Percentiles rank a stretch among this genome's conserved stretches.
Conservation (phyloP, 352 stramenopile species). For the Aphanomyces invadans region DNA sequence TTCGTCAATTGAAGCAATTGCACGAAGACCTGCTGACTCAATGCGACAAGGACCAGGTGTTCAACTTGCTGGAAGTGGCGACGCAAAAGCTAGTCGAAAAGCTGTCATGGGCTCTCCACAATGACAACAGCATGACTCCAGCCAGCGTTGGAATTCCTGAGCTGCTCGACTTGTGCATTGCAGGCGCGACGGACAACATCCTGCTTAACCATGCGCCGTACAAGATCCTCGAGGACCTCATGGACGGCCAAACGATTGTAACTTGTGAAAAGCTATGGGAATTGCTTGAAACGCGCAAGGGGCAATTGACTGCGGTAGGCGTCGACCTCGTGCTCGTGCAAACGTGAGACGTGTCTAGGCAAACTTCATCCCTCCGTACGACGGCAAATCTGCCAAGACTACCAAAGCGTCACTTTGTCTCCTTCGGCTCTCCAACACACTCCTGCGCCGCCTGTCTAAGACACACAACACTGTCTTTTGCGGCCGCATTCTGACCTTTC, state of each 20-base stretch:
- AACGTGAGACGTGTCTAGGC: conserved; percentile 27
- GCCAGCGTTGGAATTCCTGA: conserved; percentile 50
- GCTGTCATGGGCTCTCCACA: conserved; percentile 71
- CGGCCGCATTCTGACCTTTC: conserved; percentile 77
- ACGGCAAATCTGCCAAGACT: conserved; percentile 36
- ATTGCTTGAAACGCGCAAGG: conserved; percentile 66
- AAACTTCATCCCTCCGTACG: conserved; percentile 46
- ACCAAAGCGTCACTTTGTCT: conserved; percentile 78
- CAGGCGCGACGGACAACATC: conserved; percentile 52
- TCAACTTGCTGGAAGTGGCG: conserved; percentile 64
- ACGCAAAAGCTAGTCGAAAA: conserved; percentile 74
- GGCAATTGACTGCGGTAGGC: conserved; percentile 49
- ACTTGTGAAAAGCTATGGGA: conserved; percentile 83
- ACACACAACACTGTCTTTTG: conserved; percentile 88
- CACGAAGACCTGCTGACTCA: conserved; percentile 27
- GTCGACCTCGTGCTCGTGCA: not conserved
- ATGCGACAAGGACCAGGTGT: conserved; percentile 35
- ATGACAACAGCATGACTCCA: conserved; percentile 42
- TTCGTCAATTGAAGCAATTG: conserved; percentile 6
- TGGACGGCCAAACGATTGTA: conserved; percentile 79
- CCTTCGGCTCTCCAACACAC: conserved; percentile 74
- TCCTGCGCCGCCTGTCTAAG: conserved; percentile 77
- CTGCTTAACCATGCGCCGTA: conserved; percentile 69
- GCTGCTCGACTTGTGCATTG: conserved; percentile 76
- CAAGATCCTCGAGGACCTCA: conserved; percentile 79